phyloP scores from a whole-genome alignment of 805 yeast genomes.

The Lipomyces spencermartinsiae region DNA sequence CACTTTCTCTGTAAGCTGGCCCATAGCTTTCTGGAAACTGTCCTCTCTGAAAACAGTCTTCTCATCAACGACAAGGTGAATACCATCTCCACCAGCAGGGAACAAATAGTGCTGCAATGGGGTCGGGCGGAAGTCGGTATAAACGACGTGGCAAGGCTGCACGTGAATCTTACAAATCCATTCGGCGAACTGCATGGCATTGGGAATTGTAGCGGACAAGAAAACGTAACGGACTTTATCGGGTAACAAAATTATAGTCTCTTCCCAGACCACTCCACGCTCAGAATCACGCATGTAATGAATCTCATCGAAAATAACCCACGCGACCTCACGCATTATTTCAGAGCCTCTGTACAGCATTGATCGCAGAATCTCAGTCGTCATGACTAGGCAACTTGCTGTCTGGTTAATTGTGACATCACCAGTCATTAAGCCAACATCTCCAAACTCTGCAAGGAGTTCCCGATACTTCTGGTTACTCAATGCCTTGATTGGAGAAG shows the following conservation, averaged over 20 bases:
- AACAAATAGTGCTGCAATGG: constrained; percentile 96
- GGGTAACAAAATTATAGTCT: constrained; percentile 92
- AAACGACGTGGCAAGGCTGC: constrained; percentile 98
- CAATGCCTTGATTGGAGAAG: constrained; percentile 93
- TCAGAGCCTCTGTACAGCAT: constrained; percentile 98
- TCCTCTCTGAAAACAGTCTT: constrained; percentile 96
- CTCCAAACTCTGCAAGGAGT: constrained; percentile 88
- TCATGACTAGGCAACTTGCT: constrained; percentile 98
- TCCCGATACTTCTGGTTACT: constrained; percentile 95
- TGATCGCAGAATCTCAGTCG: constrained; percentile 95
- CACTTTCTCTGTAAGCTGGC: constrained; percentile 87
- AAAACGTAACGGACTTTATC: constrained; percentile 86
- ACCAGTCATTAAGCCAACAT: constrained; percentile 98
- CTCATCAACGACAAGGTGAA: constrained; percentile 96
- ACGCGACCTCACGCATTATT: constrained; percentile 97
- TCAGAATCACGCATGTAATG: constrained; percentile 98
- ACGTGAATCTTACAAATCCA: constrained; percentile 95
- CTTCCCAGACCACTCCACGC: constrained; percentile 99
- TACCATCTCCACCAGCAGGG: constrained; percentile 99
- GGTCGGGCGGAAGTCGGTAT: constrained; percentile 98
- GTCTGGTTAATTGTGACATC: constrained; percentile 98
- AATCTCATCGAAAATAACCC: constrained; percentile 98
- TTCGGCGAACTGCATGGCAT: constrained; percentile 63
- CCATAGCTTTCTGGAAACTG: constrained; percentile 98
- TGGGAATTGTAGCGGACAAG: constrained; percentile 62